Evolutionary conservation across 768 basidiomycete genomes (phyloP), one percentile per base, ranked within the genome.

Genomic region (Krasilnikovozyma curviuscula): DNA sequence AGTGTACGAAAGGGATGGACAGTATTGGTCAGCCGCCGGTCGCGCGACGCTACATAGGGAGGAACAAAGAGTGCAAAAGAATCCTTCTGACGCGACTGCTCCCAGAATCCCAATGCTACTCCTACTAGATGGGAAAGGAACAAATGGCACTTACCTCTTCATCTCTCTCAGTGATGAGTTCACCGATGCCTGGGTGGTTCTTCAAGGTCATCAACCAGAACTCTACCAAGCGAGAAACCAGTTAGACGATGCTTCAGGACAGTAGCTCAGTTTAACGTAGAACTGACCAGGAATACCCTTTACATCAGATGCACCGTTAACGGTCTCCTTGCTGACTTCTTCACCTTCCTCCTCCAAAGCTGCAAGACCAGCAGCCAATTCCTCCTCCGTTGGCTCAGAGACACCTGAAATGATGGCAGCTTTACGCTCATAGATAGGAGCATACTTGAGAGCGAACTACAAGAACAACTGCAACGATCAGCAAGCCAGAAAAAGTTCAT

Each of bases 201-300:
- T 82, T 77, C 47, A 97, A 72, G 3, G 86, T 84, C 2, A 89
- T 95, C 58, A 93, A 76, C 91, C 91, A 97, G 73, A 97, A 97
- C 58, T 89, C 81, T 44, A 10, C 10, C 10, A 10, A 10, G 35
- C 10, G 89, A 83, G 56, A 97, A 83, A 44, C 78, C 71, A 57
- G 64, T 63, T 41, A 59, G 34, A 16, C 62, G 47, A 32, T 64
- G 23, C 4, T 5, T 5, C 24, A 18, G 18, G 35, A 37, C 18
- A 4, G 35, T n/a, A 37, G 7, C 4, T 10, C 18, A 12, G 18
- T 34, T 34, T 31, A 10, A 49, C 23, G 91, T 91, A 97, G 73
- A 97, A 97, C 58, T 91, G 80, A n/a, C n/a, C 48, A 44, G 91
- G 85, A 55, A 98, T 84, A 45, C 78, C 71, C 59, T 66, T 63